These are phyloP conservation scores for Aspergillus leporis DNA, from an alignment of 495 filamentous ascomycete genomes.

Conservation along the genomic window DNA sequence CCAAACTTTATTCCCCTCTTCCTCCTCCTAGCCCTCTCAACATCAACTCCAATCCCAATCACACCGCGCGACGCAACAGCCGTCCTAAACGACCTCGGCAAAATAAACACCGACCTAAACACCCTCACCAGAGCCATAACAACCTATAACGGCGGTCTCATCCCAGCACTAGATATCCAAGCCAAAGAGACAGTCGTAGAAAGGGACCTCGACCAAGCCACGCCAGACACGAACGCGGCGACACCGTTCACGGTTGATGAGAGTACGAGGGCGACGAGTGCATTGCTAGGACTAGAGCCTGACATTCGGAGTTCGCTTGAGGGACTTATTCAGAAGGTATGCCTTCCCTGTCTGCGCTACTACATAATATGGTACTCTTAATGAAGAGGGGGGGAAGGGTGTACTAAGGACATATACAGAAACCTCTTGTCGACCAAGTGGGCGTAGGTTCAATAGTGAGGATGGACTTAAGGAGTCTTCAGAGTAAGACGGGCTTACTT, in stretches of 20 bases:
- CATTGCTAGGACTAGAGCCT: background rate
- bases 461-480: background rate
- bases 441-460: background rate
- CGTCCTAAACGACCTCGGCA: background rate
- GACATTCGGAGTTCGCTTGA: background rate
- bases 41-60: background rate
- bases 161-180: constrained; percentile 1
- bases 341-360: background rate
- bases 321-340: background rate
- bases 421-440: background rate
- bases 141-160: background rate
- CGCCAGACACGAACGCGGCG: background rate
- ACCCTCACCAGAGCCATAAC: background rate
- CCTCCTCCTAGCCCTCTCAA: background rate
- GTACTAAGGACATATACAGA: background rate
- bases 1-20: background rate
- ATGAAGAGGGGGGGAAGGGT: too few species aligned
- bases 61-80: background rate
- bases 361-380: background rate
- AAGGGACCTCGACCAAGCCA: constrained; percentile 1
- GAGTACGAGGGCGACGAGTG: background rate
- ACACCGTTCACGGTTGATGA: background rate
- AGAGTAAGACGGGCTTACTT: background rate
- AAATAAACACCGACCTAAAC: background rate
- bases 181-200: background rate